These are phyloP conservation scores for Aspergillus neoniger DNA, from an alignment of 2,329 filamentous ascomycete species.

Conservation along the genomic window DNA sequence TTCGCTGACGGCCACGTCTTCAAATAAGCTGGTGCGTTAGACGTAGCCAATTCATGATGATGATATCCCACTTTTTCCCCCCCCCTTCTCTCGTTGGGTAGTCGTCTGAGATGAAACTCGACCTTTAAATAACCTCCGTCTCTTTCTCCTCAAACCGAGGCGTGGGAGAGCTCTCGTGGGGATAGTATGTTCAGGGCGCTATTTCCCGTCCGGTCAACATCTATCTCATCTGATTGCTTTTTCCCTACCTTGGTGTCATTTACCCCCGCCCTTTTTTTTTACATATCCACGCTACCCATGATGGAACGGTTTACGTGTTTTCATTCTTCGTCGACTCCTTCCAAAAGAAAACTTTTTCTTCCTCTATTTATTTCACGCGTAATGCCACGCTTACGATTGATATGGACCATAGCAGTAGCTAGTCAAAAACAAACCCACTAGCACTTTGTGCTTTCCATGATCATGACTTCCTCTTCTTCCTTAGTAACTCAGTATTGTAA, in stretches of 20 bases:
- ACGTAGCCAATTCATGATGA: conserved; percentile 22
- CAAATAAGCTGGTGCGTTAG: conserved; percentile 69
- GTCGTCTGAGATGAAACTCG: conserved; percentile 13
- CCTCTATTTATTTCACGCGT: conserved; percentile 3
- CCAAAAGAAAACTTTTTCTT: conserved; percentile 14
- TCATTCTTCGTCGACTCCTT: conserved; percentile 16
- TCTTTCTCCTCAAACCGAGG: background rate
- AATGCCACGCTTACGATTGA: conserved; percentile 23
- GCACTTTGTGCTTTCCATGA: conserved; percentile 5
- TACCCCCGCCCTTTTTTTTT: conserved; percentile 1
- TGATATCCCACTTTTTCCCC: conserved; percentile 16
- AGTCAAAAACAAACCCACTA: conserved; percentile 15
- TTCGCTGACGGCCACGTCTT: conserved; percentile 96
- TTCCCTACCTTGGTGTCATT: conserved; percentile 1
- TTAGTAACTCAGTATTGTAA: too few relatives aligned
- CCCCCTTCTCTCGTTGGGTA: conserved; percentile 13
- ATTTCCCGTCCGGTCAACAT: background rate
- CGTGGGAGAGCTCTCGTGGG: background rate
- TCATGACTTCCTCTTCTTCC: background rate
- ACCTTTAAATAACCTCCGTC: conserved; percentile 8
- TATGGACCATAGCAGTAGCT: conserved; percentile 23
- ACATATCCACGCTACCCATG: conserved; percentile 16
- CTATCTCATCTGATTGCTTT: background rate
- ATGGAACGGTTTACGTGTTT: conserved; percentile 24
- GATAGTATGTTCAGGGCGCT: background rate